Conservation (phyloP, 768 basidiomycete species). For the Boletus tylopilopsis region DNA sequence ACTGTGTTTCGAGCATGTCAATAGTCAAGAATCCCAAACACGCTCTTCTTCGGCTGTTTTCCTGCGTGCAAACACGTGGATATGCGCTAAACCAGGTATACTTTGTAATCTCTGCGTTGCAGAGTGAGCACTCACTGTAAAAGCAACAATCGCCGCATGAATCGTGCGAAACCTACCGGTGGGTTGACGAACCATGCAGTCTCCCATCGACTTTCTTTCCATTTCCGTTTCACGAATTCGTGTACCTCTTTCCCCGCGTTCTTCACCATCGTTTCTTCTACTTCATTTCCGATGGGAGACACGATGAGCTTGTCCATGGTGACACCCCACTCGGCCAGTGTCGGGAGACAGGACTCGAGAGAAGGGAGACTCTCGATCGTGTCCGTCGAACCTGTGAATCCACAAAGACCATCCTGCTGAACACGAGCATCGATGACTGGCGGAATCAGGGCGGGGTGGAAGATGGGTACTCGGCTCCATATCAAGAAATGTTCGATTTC, state of each 20-base stretch:
- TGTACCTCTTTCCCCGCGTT: slow-evolving; percentile 57
- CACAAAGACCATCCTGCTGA: slow-evolving; percentile 75
- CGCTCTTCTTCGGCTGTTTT: slow-evolving; percentile 34
- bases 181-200: slow-evolving; percentile 92
- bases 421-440: slow-evolving; percentile 52
- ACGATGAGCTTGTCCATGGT: slow-evolving; percentile 58
- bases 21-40: slow-evolving; percentile 12
- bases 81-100: slow-evolving; percentile 74
- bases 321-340: slow-evolving; percentile 67
- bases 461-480: slow-evolving; percentile 74
- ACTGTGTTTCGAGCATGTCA: background rate
- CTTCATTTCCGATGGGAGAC: slow-evolving; percentile 46
- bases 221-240: slow-evolving; percentile 58
- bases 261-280: slow-evolving; percentile 49
- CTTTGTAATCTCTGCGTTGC: slow-evolving; percentile 69
- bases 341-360: slow-evolving; percentile 54
- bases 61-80: slow-evolving; percentile 79
- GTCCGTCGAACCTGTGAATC: slow-evolving; percentile 63
- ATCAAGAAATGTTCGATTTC: slow-evolving; percentile 73
- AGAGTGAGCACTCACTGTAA: background rate
- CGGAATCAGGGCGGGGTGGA: slow-evolving; percentile 55
- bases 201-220: slow-evolving; percentile 78
- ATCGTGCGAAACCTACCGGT: slow-evolving; percentile 47
- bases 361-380: slow-evolving; percentile 59
- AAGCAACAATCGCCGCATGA: no score